A percentile compares a stretch with the other conserved stretches of the same genome.
Evolutionary conservation across 768 basidiomycete genomes (phyloP).

Genomic region (Tricholoma furcatifolium): DNA sequence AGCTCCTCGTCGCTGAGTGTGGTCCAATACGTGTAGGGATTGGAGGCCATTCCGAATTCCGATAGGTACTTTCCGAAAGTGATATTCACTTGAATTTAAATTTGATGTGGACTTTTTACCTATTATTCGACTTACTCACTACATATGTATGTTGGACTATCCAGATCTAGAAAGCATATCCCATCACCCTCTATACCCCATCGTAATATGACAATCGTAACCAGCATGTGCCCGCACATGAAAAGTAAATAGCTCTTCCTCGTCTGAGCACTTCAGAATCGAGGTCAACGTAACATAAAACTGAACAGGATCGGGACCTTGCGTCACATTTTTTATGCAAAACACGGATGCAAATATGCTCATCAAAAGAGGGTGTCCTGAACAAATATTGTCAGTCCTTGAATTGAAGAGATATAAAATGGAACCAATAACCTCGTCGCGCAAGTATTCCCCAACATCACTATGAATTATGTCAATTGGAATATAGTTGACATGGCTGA

Average conservation of each 20-base stretch:
- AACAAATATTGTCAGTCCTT: constrained; percentile 9
- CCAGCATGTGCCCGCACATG: constrained; percentile 17
- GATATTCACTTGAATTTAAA: no score
- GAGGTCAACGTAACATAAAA: constrained; percentile 20
- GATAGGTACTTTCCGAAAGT: constrained; percentile 15
- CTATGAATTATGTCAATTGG: constrained; percentile 35
- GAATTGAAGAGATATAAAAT: background rate
- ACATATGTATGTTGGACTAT: no score
- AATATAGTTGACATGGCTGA: background rate
- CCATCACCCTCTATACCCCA: background rate
- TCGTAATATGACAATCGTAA: constrained; percentile 2
- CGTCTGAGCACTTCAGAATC: constrained; percentile 48
- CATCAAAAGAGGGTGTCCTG: constrained; percentile 79
- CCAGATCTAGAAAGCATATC: background rate
- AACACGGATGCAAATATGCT: constrained; percentile 2
- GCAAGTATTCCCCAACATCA: constrained; percentile 96
- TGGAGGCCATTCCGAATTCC: constrained; percentile 36
- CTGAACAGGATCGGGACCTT: constrained; percentile 14
- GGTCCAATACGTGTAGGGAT: constrained; percentile 53
- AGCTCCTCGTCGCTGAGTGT: constrained; percentile 56
- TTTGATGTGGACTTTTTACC: background rate
- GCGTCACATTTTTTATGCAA: constrained; percentile 8
- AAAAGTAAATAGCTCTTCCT: constrained; percentile 20
- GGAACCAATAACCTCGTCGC: constrained; percentile 75
- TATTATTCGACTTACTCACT: no score